Evolutionary conservation across 192 early-diverging fungal species (phyloP).

Genomic region (Backusella australiensis): DNA sequence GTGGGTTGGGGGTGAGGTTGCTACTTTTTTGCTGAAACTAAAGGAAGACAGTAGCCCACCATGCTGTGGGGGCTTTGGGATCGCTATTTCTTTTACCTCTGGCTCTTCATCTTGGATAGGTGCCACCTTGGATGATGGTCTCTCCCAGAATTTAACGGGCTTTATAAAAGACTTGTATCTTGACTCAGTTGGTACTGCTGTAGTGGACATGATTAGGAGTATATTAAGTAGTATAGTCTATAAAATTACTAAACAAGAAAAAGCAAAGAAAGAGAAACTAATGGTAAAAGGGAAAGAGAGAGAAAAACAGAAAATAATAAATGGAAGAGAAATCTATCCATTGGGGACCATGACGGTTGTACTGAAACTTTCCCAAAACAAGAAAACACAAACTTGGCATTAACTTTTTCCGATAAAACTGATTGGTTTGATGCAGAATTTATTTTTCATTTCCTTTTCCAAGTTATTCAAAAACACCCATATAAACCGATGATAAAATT

Average conservation of each 20-base stretch:
- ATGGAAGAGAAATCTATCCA: conserved; percentile 2
- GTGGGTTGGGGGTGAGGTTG: neutral
- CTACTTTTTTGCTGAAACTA: neutral
- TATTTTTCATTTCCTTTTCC: neutral
- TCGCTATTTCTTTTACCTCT: neutral
- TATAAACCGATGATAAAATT: neutral
- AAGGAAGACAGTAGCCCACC: neutral
- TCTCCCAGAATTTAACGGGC: conserved; percentile 20
- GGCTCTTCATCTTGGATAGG: neutral
- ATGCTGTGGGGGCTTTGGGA: neutral
- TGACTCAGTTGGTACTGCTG: neutral
- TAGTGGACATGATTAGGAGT: neutral
- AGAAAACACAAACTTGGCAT: neutral
- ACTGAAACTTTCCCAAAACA: neutral
- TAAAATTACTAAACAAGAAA: neutral
- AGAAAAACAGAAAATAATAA: conserved; percentile 3
- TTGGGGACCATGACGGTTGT: neutral
- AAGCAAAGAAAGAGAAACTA: neutral
- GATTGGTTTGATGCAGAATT: neutral
- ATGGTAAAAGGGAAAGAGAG: neutral
- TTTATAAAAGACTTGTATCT: conserved; percentile 18
- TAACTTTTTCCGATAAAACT: neutral
- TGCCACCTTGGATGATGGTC: neutral
- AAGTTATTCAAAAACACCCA: neutral
- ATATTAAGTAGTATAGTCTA: neutral